Evolutionary conservation across 495 filamentous ascomycete genomes (phyloP), one percentile per base, ranked within the genome.

Genomic region (Cladorrhinum samala): DNA sequence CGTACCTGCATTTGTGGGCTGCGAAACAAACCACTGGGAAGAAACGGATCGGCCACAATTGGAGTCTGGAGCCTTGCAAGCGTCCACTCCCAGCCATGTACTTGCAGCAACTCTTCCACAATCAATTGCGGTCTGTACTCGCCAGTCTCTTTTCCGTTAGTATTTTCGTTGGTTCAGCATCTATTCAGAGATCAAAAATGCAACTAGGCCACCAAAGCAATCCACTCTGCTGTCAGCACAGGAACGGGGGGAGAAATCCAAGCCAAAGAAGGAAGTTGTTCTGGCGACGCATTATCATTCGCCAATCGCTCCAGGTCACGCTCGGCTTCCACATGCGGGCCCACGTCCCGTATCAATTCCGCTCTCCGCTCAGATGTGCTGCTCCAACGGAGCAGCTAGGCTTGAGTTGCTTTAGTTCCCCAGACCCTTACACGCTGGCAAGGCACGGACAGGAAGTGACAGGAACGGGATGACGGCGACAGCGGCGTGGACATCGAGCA

Each of bases 251-350:
- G 20, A 45, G 21, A 23, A 46, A 46, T 13, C 21, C 24, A 17
- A 23, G 45, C 45, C 45, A 24, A 33, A 47, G 45, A 18, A 47
- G 45, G 45, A 47, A 47, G 24, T n/a, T 47, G 45, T 47, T 33
- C 24, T 24, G 5, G 2, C 23, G 3, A 33, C 24, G 45, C 45
- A 2, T n/a, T 47, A 17, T 47, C 20, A 47, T 47, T 47, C 45
- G 45, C 24, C 45, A 47, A 47, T 47, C 24, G 45, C 11, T 19
- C 11, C 27, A 46, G 27, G 27, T 33, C 6, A 33, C 27, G 27
- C 36, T 49, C 24, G 45, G 13, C 47, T 39, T 33, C 17, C 39
- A 8, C n/a, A 5, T 9, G 39, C 39, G 9, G 45, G 18, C 24
- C 45, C 45, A 47, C 45, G 25, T 30, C 27, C 16, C 45, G 9